These are phyloP conservation scores for Solanum sitiens DNA, from an alignment of 257 asterid genomes.

Conservation along the genomic window DNA sequence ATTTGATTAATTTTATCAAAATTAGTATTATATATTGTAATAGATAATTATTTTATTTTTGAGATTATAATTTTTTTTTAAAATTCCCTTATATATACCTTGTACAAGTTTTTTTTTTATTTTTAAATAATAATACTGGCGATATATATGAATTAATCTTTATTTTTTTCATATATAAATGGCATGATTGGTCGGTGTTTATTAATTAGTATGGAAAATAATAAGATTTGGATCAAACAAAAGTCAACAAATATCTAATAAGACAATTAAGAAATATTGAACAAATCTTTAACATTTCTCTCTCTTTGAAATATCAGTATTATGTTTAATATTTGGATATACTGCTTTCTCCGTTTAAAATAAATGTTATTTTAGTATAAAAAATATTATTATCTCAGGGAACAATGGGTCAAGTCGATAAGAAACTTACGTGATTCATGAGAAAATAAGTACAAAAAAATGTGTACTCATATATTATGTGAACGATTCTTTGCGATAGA, in stretches of 20 bases:
- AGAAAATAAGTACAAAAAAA: no score
- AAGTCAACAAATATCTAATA: not conserved
- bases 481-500: no score
- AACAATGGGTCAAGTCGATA: no score
- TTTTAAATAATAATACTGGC: no score
- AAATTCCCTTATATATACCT: not conserved
- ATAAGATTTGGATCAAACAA: not conserved
- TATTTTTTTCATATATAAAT: not conserved
- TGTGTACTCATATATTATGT: no score
- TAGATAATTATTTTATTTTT: not conserved
- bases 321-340: no score
- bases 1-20: rapidly evolving
- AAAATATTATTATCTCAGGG: no score
- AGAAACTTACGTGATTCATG: not conserved
- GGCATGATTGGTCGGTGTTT: not conserved
- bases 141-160: not conserved
- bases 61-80: not conserved
- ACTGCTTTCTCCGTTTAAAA: no score
- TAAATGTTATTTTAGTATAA: no score
- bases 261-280: not conserved
- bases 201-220: not conserved
- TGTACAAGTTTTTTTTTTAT: not conserved
- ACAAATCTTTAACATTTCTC: not conserved
- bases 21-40: not conserved
- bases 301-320: not conserved